Percentiles rank a stretch among this genome's conserved stretches.
These are phyloP conservation scores for Solanum ahanhuiri DNA, from an alignment of 257 asterid species.

Conservation along the genomic window DNA sequence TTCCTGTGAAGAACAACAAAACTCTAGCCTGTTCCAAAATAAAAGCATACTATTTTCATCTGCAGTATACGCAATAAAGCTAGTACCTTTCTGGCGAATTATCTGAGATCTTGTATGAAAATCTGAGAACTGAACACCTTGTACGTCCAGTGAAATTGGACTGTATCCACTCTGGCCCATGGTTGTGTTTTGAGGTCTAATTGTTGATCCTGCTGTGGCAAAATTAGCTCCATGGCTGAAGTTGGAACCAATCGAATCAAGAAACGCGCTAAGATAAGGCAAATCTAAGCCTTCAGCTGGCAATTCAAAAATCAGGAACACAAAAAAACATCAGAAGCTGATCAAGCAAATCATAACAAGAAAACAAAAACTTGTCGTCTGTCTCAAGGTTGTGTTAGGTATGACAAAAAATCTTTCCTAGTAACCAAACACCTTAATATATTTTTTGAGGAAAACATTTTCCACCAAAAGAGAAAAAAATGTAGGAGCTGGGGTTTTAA, in stretches of 20 bases:
- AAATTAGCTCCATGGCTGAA: conserved; percentile 81
- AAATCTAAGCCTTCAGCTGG: conserved; percentile 51
- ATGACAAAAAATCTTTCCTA: neutral
- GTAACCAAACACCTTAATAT: neutral
- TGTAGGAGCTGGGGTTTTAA: neutral
- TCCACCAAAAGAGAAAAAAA: neutral
- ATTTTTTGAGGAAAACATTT: neutral
- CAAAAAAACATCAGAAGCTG: neutral
- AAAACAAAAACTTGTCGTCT: neutral
- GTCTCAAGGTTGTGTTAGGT: neutral
- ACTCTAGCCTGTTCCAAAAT: neutral
- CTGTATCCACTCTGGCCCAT: conserved; percentile 65
- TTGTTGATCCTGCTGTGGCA: conserved; percentile 86
- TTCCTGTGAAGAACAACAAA: conserved; percentile 2
- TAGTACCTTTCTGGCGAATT: conserved; percentile 33
- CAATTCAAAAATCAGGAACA: neutral
- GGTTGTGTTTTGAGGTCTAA: conserved; percentile 70
- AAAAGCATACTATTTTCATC: neutral
- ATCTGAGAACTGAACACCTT: conserved; percentile 41
- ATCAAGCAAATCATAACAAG: neutral
- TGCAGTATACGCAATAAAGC: neutral
- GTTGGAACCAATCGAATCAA: conserved; percentile 69
- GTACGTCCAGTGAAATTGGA: conserved; percentile 69
- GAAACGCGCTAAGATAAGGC: conserved; percentile 56
- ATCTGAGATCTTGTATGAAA: conserved; percentile 46